Conservation (phyloP, 352 stramenopile genomes). For the Thraustochytrium sp. region DNA sequence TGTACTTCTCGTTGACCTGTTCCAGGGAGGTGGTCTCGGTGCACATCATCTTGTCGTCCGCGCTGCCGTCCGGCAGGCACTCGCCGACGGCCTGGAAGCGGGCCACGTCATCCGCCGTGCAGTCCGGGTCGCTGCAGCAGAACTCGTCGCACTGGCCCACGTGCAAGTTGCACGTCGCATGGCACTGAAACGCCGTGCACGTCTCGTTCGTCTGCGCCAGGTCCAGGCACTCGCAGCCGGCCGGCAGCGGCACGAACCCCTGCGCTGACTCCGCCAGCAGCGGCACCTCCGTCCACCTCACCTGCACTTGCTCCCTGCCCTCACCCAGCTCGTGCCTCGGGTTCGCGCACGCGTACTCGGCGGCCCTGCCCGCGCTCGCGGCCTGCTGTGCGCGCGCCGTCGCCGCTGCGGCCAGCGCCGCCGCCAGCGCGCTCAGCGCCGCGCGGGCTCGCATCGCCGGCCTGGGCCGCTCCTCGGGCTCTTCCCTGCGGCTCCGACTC, state of each 20-base stretch:
- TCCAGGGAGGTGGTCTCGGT: not conserved
- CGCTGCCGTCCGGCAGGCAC: not conserved
- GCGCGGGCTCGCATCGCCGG: too few relatives aligned
- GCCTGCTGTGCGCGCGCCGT: too few relatives aligned
- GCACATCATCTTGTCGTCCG: not conserved
- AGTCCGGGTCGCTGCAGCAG: slow-evolving; percentile 39
- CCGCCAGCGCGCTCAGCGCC: too few relatives aligned
- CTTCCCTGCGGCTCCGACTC: too few relatives aligned
- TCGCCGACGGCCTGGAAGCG: not conserved
- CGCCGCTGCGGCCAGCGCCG: too few relatives aligned
- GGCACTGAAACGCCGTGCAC: slow-evolving; percentile 14
- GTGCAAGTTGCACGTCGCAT: slow-evolving; percentile 29
- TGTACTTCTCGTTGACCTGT: slow-evolving; percentile 37
- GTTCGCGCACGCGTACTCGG: too few relatives aligned
- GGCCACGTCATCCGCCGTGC: not conserved
- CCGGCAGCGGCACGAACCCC: not conserved
- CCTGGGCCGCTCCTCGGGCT: too few relatives aligned
- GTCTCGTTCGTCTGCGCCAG: not conserved
- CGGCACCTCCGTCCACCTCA: not conserved
- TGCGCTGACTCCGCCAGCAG: not conserved
- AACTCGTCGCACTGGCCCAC: slow-evolving; percentile 4
- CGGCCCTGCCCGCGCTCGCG: too few relatives aligned
- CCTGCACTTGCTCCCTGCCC: not conserved
- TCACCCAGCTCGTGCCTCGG: too few relatives aligned
- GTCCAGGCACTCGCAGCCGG: slow-evolving; percentile 19